phyloP scores from a whole-genome alignment of 352 stramenopile species.

The Globisporangium recalcitrans region DNA sequence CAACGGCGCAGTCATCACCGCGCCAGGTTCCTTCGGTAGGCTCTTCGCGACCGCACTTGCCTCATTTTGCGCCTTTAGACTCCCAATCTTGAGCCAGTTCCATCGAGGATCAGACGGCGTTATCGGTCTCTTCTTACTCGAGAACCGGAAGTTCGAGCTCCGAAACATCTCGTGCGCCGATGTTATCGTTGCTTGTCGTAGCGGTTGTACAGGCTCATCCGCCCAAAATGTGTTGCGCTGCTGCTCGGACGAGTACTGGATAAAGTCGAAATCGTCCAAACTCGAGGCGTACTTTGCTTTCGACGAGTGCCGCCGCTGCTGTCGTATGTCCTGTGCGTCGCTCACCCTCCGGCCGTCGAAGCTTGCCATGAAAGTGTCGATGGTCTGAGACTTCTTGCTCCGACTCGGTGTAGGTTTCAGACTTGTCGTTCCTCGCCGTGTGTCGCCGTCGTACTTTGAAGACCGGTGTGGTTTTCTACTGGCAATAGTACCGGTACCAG shows the following conservation, averaged over 20 bases:
- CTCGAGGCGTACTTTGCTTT: constrained; percentile 17
- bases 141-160: constrained; percentile 34
- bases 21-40: neutral
- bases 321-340: neutral
- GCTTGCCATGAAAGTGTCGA: constrained; percentile 13
- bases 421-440: neutral
- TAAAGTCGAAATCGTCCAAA: constrained; percentile 35
- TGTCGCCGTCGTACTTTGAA: neutral
- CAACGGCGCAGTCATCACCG: neutral
- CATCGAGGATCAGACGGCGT: constrained; percentile 36
- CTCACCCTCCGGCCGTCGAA: neutral
- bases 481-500: neutral
- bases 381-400: neutral
- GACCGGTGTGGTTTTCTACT: neutral
- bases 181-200: neutral
- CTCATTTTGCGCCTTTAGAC: constrained; percentile 24
- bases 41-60: neutral
- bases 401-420: neutral
- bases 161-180: neutral
- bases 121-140: constrained; percentile 27
- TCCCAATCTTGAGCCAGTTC: constrained; percentile 39
- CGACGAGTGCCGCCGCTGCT: neutral
- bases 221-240: constrained; percentile 4
- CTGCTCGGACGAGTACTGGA: constrained; percentile 13
- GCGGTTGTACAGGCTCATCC: neutral